Evolutionary conservation across 2,329 filamentous ascomycete genomes (phyloP).

Genomic region (Aspergillus caelatus): DNA sequence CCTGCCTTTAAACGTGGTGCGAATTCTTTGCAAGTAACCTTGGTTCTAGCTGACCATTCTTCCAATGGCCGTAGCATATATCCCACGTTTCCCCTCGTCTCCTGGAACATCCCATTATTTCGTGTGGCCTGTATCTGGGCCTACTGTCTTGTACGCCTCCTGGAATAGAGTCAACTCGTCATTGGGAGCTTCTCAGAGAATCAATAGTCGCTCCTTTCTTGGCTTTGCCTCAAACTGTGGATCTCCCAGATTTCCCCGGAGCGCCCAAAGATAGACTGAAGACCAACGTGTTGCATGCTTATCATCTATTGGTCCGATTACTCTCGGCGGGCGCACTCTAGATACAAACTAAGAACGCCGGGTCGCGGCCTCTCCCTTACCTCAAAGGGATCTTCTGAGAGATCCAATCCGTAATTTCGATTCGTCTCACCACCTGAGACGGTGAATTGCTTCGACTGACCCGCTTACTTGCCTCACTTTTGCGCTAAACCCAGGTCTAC

Average conservation of each 20-base stretch:
- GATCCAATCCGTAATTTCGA: constrained; percentile 8
- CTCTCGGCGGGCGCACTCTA: constrained; percentile 11
- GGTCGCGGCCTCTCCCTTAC: constrained; percentile 14
- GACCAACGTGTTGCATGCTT: constrained; percentile 23
- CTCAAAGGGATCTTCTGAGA: constrained; percentile 5
- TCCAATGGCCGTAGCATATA: constrained; percentile 5
- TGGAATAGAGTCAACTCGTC: constrained; percentile 8
- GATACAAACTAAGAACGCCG: constrained; percentile 12
- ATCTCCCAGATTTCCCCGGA: constrained; percentile 20
- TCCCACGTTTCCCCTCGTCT: neutral
- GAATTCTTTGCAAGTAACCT: constrained; percentile 1
- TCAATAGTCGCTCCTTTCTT: constrained; percentile 14
- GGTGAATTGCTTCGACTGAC: constrained; percentile 15
- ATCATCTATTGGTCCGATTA: constrained; percentile 21
- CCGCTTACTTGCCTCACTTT: constrained; percentile 27
- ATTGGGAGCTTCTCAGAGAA: constrained; percentile 11
- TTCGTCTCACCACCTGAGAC: constrained; percentile 11
- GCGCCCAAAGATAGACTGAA: constrained; percentile 17
- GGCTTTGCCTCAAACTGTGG: constrained; percentile 17
- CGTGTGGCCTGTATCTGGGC: neutral
- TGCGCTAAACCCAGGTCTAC: constrained; percentile 8
- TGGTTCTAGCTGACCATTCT: constrained; percentile 5
- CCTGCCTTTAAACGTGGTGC: neutral
- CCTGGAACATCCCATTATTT: neutral
- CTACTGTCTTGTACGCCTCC: neutral